Conservation (phyloP, 192 early-diverging fungal species). For the Gryganskiella cystojenkinii region DNA sequence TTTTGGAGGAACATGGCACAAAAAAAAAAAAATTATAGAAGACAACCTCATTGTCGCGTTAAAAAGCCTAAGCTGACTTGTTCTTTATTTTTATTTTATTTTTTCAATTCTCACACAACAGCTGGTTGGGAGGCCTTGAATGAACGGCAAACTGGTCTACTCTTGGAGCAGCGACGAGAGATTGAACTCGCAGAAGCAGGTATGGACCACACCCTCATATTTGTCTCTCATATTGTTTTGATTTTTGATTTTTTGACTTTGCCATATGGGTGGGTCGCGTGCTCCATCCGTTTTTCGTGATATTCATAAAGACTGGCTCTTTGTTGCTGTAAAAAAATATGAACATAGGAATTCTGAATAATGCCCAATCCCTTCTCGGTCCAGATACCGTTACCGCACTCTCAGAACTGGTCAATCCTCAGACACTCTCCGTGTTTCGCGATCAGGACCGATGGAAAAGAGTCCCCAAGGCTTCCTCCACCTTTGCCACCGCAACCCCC, state of each 20-base stretch:
- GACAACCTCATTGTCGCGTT: too few relatives aligned
- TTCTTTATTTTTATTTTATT: background rate
- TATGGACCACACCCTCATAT: too few relatives aligned
- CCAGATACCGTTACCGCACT: conserved; percentile 30
- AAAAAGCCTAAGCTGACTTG: too few relatives aligned
- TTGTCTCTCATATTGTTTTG: too few relatives aligned
- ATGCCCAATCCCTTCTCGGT: conserved; percentile 46
- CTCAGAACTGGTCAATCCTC: conserved; percentile 57
- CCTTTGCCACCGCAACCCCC: conserved; percentile 2
- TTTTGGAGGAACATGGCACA: too few relatives aligned
- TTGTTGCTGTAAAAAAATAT: too few relatives aligned
- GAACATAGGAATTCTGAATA: conserved; percentile 46
- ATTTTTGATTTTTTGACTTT: too few relatives aligned
- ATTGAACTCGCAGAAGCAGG: conserved; percentile 52
- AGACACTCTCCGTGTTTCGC: conserved; percentile 58
- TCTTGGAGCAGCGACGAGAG: conserved; percentile 40
- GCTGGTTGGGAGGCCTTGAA: conserved; percentile 53
- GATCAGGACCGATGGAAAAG: conserved; percentile 60
- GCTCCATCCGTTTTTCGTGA: too few relatives aligned
- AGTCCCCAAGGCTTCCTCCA: conserved; percentile 25
- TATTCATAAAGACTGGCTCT: background rate
- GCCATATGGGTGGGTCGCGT: too few relatives aligned
- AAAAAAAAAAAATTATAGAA: too few relatives aligned
- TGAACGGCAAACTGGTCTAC: conserved; percentile 42
- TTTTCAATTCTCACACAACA: background rate